Base-by-base conservation (phyloP, 495 filamentous ascomycete genomes). In the Rusavskia elegans region DNA sequence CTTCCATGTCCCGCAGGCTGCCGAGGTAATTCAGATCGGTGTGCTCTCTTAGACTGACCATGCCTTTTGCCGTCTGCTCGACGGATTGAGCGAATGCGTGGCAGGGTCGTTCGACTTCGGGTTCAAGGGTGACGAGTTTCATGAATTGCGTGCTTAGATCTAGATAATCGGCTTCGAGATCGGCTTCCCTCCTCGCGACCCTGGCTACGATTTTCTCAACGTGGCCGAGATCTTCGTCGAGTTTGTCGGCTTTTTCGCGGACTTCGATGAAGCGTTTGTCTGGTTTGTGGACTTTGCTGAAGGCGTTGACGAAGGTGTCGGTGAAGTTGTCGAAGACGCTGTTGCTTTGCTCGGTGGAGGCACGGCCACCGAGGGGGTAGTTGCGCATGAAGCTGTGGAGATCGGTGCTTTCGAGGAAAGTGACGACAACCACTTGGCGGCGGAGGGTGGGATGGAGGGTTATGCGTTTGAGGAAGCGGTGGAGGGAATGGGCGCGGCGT, bases 281-380 rank as follows among this genome's bases (percentile, higher is more conserved):
- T 25, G 89, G 83, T 64, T 95, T 95, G 68, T 95, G 86, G 4
- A 94, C 84, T 59, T 97, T 97, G 55, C 82, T 87, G 60, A 98
- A 97, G 45, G 89, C 88, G 65, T 98, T 98, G 60, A 98, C 83
- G 62, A 96, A 92, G n/a, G 81, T 89, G 63, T 98, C 92, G 19
- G 92, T 85, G 58, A 97, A 84, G 50, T 83, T 86, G 60, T 98
- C 92, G 51, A 98, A 89, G 16, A 96, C 85, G 7, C 87, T 84
- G 38, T 61, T 65, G 49, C 75, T 69, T 54, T 71, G 67, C 14
- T 80, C 75, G 3, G 72, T 71, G 14, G 71, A 63, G 46, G 68
- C 72, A 32, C 80, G 76, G 20, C 71, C 75, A 45, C 87, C 77
- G 14, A 74, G 69, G 2, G 82, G 77, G 25, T 87, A 79, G 59